phyloP scores from a whole-genome alignment of 192 early-diverging fungal species.

The Rhizoclosmatium sp. region DNA sequence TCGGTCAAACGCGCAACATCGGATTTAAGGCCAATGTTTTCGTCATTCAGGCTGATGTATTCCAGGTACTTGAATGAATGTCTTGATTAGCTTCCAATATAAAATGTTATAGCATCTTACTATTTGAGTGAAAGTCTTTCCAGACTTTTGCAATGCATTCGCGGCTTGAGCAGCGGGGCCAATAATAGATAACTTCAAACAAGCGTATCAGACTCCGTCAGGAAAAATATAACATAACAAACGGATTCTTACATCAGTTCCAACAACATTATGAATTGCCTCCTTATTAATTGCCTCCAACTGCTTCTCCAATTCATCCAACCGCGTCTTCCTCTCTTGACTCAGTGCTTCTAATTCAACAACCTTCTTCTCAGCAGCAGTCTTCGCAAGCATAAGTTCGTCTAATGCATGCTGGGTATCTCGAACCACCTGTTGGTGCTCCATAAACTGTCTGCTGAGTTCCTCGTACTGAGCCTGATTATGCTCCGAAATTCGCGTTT shows the following conservation, averaged over 20 bases:
- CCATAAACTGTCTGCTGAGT: not conserved
- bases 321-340: slow-evolving; percentile 6
- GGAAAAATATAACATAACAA: slow-evolving; percentile 1
- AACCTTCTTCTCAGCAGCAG: slow-evolving; percentile 1
- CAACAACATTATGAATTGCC: not conserved
- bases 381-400: not conserved
- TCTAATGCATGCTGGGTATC: slow-evolving; percentile 27
- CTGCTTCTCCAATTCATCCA: slow-evolving; percentile 32
- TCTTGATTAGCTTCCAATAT: not conserved
- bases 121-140: slow-evolving; percentile 42
- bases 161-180: slow-evolving; percentile 43
- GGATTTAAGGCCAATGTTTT: slow-evolving; percentile 1
- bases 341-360: not conserved
- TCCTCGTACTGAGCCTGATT: slow-evolving; percentile 32
- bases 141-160: slow-evolving; percentile 33
- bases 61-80: slow-evolving; percentile 29
- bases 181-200: slow-evolving; percentile 15
- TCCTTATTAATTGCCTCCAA: slow-evolving; percentile 10
- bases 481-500: slow-evolving; percentile 61
- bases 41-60: slow-evolving; percentile 33
- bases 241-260: not conserved
- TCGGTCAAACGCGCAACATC: slow-evolving; percentile 25
- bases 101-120: slow-evolving; percentile 14
- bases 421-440: slow-evolving; percentile 2
- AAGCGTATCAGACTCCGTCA: not conserved